A percentile compares a stretch with the other conserved stretches of the same genome.
Conservation (phyloP, 1,284 basidiomycete genomes). For the Apiotrichum brassicae region DNA sequence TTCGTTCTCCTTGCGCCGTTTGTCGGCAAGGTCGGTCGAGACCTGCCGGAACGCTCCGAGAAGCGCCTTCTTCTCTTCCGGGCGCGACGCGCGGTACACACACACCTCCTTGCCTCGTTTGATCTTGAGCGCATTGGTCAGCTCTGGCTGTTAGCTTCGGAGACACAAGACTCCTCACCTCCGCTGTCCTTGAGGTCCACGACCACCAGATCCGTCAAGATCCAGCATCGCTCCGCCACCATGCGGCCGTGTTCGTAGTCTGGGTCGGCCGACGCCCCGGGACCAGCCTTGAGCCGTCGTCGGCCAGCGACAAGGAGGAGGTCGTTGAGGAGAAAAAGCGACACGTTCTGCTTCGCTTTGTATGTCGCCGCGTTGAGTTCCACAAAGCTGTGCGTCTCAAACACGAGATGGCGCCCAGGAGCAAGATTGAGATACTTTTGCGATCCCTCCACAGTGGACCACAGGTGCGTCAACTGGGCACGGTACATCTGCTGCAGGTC, state of each 20-base stretch:
- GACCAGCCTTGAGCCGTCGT: constrained; percentile 33
- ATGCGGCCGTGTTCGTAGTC: constrained; percentile 59
- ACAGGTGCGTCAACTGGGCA: constrained; percentile 85
- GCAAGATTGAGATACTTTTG: constrained; percentile 88
- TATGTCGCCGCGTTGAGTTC: constrained; percentile 93
- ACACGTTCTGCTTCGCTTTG: constrained; percentile 78
- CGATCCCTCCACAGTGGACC: constrained; percentile 89
- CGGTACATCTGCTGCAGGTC: constrained; percentile 91
- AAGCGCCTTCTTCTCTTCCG: constrained; percentile 78
- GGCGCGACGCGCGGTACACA: constrained; percentile 78
- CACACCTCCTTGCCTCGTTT: constrained; percentile 86
- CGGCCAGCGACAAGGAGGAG: constrained; percentile 76
- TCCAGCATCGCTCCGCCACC: constrained; percentile 89
- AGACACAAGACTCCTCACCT: constrained; percentile 40
- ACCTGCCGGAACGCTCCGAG: constrained; percentile 82
- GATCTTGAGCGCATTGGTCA: constrained; percentile 95
- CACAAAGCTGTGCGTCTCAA: constrained; percentile 75
- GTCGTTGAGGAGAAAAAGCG: constrained; percentile 88
- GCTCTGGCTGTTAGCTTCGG: constrained; percentile 48
- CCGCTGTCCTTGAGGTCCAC: constrained; percentile 92
- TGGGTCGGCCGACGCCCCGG: constrained; percentile 21
- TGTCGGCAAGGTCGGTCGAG: constrained; percentile 80
- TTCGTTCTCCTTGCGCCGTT: constrained; percentile 83
- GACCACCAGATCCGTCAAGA: constrained; percentile 83
- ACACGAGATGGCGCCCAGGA: constrained; percentile 82